Percentiles rank a stretch among this genome's conserved stretches.
Conservation (phyloP, 192 early-diverging fungal genomes). For the Mycoemilia scoparia region DNA sequence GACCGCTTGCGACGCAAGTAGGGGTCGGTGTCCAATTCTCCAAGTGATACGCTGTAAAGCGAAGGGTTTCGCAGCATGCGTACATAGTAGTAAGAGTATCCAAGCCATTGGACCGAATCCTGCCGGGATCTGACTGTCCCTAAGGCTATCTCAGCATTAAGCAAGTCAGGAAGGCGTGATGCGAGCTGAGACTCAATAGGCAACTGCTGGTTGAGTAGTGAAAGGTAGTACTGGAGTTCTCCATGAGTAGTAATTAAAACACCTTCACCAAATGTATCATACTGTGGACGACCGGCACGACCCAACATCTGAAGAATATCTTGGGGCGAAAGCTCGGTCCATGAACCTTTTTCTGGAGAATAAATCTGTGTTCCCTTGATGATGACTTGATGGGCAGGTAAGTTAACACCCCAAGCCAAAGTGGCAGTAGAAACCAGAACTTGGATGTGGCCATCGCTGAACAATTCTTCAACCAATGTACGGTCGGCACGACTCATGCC, state of each 20-base stretch:
- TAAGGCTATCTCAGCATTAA: slow-evolving; percentile 92
- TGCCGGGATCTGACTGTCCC: slow-evolving; percentile 81
- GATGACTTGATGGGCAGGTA: slow-evolving; percentile 94
- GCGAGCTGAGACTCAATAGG: slow-evolving; percentile 96
- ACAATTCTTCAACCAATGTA: slow-evolving; percentile 84
- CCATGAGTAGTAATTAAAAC: slow-evolving; percentile 87
- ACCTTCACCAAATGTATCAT: slow-evolving; percentile 87
- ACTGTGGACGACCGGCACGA: slow-evolving; percentile 92
- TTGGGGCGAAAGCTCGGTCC: slow-evolving; percentile 88
- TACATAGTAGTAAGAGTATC: slow-evolving; percentile 89
- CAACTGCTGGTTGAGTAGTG: slow-evolving; percentile 83
- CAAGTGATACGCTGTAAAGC: slow-evolving; percentile 53
- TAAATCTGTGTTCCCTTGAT: slow-evolving; percentile 99
- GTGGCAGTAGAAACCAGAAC: slow-evolving; percentile 94
- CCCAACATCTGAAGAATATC: slow-evolving; percentile 98
- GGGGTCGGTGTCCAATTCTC: slow-evolving; percentile 44
- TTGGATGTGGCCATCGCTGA: slow-evolving; percentile 74
- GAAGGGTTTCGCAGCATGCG: slow-evolving; percentile 85
- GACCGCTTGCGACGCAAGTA: slow-evolving; percentile 67
- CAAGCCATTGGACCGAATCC: slow-evolving; percentile 90
- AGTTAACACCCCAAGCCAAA: slow-evolving; percentile 97
- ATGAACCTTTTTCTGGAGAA: slow-evolving; percentile 82
- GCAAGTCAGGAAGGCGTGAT: slow-evolving; percentile 62
- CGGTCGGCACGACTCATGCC: slow-evolving; percentile 87
- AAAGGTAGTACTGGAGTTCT: slow-evolving; percentile 91